phyloP scores from a whole-genome alignment of 306 rosid genomes.

The Boehmeria nivea region DNA sequence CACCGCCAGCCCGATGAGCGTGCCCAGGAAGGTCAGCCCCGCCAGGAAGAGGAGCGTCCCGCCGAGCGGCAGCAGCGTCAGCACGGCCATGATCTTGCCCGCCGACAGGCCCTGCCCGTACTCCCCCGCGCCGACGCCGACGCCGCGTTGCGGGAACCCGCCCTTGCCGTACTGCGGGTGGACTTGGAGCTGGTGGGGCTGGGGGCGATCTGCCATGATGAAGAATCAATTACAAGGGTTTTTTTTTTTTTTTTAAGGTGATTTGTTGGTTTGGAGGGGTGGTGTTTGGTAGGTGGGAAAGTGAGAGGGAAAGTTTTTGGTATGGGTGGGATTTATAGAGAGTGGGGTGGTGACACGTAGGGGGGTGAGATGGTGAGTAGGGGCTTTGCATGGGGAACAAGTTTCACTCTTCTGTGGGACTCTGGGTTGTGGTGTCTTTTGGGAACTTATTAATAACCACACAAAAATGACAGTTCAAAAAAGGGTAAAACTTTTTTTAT shows the following conservation, averaged over 20 bases:
- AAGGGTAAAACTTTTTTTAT: too few species aligned
- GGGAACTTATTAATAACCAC: not conserved
- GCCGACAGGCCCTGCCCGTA: constrained; percentile 30
- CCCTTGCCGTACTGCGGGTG: constrained; percentile 33
- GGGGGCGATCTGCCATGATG: constrained; percentile 59
- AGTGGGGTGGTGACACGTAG: constrained; percentile 52
- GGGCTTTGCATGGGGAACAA: constrained; percentile 72
- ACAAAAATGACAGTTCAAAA: not conserved
- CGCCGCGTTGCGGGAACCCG: not conserved
- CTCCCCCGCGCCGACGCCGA: not conserved
- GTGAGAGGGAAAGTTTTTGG: not conserved
- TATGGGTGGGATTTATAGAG: constrained; percentile 32
- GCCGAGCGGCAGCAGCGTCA: constrained; percentile 43
- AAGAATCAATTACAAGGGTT: not conserved
- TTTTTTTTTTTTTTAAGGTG: not conserved
- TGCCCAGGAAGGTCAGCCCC: constrained; percentile 45
- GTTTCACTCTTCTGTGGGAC: constrained; percentile 32
- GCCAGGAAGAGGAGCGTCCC: constrained; percentile 50
- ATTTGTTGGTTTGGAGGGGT: not conserved
- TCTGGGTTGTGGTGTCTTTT: not conserved
- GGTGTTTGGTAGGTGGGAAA: not conserved
- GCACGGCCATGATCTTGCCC: constrained; percentile 32
- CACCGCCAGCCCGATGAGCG: constrained; percentile 43
- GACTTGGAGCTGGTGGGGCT: constrained; percentile 54
- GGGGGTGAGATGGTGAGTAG: constrained; percentile 42